These are phyloP conservation scores for Massariosphaeria phaeospora DNA, from an alignment of 495 filamentous ascomycete species.

Conservation along the genomic window DNA sequence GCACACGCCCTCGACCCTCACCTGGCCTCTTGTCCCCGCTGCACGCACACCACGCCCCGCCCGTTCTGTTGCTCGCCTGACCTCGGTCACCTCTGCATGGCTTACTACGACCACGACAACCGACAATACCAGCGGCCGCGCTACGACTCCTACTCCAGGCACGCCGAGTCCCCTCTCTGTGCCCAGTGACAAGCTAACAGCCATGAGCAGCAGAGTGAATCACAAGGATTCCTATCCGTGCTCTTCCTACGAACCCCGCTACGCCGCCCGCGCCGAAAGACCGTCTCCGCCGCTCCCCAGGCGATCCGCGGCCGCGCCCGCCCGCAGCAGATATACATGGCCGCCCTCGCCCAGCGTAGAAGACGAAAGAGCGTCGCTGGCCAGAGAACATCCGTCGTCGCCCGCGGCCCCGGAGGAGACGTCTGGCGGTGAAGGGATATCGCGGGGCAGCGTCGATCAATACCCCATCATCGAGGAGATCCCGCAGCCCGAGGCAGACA, in stretches of 20 bases:
- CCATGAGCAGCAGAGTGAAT: slow-evolving; percentile 16
- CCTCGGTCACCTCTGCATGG: slow-evolving; percentile 19
- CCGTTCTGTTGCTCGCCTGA: slow-evolving; percentile 10
- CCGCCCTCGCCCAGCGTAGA: slow-evolving; percentile 39
- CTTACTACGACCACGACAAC: slow-evolving; percentile 24
- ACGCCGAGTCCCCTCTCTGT: not conserved
- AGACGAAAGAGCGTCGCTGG: slow-evolving; percentile 37
- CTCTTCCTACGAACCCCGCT: slow-evolving; percentile 29
- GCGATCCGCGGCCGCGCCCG: slow-evolving; percentile 19
- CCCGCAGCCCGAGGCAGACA: slow-evolving; percentile 16
- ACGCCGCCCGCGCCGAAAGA: too few relatives aligned
- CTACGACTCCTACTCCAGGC: slow-evolving; percentile 22
- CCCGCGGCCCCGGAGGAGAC: slow-evolving; percentile 16
- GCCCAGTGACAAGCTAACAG: slow-evolving; percentile 1
- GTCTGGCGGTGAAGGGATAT: slow-evolving; percentile 30
- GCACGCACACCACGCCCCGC: not conserved
- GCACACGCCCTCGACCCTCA: not conserved
- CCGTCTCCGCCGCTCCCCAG: slow-evolving; percentile 25
- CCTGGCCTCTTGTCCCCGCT: not conserved
- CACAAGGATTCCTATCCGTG: slow-evolving; percentile 15
- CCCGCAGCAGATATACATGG: slow-evolving; percentile 31
- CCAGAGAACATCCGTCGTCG: slow-evolving; percentile 32
- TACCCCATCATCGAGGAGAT: slow-evolving; percentile 40
- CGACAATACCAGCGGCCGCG: slow-evolving; percentile 10
- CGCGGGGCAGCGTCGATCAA: slow-evolving; percentile 41